Evolutionary conservation across 805 yeast species (phyloP), one percentile per base, ranked within the genome.

Genomic region (Cyberlindnera subsufficiens): DNA sequence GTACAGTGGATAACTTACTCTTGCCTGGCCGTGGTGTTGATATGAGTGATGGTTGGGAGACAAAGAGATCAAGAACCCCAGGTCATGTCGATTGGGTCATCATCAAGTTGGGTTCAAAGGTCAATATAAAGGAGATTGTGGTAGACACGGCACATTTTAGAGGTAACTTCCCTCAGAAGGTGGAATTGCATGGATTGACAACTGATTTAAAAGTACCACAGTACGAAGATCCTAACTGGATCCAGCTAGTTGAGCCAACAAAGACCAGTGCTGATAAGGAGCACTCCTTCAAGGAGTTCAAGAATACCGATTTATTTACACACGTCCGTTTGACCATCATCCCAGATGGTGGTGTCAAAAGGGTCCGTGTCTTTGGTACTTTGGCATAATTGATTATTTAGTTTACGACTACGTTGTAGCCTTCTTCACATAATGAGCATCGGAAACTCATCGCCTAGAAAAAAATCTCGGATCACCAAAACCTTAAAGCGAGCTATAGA

Each of bases 41-140:
- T 64, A 91, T 91, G 98, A 79, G 93, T 39, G 98, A 93, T 59
- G 99, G 99, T 13, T 91, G 99, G 99, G 99, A 91, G 63, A 91
- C 99, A 19, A 78, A 77, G 55, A 78, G 99, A 61, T 88, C 96
- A 2, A 76, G 98, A 61, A 71, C 68, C 11, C 77, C 80, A 4
- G 89, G 86, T 35, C 98, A 91, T 61, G 80, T 77, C 32, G 99
- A 91, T 69, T 91, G 96, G 96, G 96, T 80, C 3, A 76, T 87
- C 40, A 75, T 91, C 45, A 78, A 82, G 53, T 74, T 91, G 41
- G 97, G 96, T 16, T 78, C 82, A 30, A 57, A 61, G 35, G 71
- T 87, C 4, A 70, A 70, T 14, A 70, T 88, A 42, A 66, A 72
- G 20, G 69, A 75, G 44, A 65, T 90, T 32, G 73, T 85, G 6